Percentiles rank a stretch among this genome's conserved stretches.
Conservation (phyloP, 2,329 filamentous ascomycete species). For the Diaporthe amygdali region DNA sequence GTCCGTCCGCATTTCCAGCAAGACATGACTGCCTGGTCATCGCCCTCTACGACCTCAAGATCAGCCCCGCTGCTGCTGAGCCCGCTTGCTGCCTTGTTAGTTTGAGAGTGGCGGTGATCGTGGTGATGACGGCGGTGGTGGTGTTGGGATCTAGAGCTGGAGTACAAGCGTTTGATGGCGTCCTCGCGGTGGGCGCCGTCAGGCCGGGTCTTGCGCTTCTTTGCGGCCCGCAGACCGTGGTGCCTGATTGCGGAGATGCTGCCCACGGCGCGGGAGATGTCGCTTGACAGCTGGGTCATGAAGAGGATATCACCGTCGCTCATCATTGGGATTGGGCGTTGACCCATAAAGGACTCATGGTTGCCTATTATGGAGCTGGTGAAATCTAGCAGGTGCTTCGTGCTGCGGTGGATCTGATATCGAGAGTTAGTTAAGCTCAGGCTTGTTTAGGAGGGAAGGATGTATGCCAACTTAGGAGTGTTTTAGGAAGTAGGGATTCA, state of each 20-base stretch:
- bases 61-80: background rate
- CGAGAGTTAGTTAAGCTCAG: background rate
- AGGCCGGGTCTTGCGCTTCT: slow-evolving; percentile 18
- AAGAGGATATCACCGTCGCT: slow-evolving; percentile 27
- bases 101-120: background rate
- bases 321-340: slow-evolving; percentile 25
- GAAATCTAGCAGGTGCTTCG: slow-evolving; percentile 25
- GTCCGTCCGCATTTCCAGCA: slow-evolving; percentile 25
- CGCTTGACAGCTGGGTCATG: slow-evolving; percentile 28
- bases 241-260: slow-evolving; percentile 24
- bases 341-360: slow-evolving; percentile 14
- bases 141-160: background rate
- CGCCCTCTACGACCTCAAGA: background rate
- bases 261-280: slow-evolving; percentile 25
- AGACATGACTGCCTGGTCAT: background rate
- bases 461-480: background rate
- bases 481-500: background rate
- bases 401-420: slow-evolving; percentile 26
- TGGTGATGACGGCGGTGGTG: slow-evolving; percentile 3
- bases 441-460: background rate
- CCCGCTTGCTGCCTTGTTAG: background rate
- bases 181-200: background rate
- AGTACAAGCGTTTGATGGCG: background rate
- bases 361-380: slow-evolving; percentile 21
- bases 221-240: slow-evolving; percentile 22